Evolutionary conservation across 306 rosid genomes (phyloP).

Genomic region (Lotus japonicus): DNA sequence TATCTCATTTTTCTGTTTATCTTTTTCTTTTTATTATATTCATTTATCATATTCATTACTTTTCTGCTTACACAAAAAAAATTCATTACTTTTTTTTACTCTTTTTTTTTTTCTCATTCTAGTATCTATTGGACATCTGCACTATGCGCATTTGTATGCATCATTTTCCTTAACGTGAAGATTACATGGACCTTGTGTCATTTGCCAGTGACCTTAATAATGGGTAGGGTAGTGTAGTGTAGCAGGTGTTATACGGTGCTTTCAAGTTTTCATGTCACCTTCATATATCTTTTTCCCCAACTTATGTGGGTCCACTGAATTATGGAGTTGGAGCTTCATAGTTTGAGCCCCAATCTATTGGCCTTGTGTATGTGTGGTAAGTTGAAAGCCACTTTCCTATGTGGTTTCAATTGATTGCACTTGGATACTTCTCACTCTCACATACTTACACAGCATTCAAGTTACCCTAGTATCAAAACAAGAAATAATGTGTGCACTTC

Average conservation of each 20-base stretch:
- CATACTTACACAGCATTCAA: not conserved
- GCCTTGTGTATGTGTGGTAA: conserved; percentile 20
- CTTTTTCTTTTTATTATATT: too few relatives aligned
- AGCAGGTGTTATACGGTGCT: conserved; percentile 34
- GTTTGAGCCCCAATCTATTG: conserved; percentile 25
- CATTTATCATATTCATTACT: too few relatives aligned
- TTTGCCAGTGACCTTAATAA: conserved; percentile 23
- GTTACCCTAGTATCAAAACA: not conserved
- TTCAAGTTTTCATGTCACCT: conserved; percentile 38
- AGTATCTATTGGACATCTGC: too few relatives aligned
- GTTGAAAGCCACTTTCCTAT: conserved; percentile 24
- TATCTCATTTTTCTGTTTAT: too few relatives aligned
- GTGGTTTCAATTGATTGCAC: conserved; percentile 24
- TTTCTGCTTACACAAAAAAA: too few relatives aligned
- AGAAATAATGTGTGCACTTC: not conserved
- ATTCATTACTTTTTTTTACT: too few relatives aligned
- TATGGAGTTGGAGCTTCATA: conserved; percentile 25
- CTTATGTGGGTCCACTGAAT: conserved; percentile 31
- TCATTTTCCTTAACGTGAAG: too few relatives aligned
- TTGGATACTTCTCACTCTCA: conserved; percentile 16
- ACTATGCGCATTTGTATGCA: too few relatives aligned
- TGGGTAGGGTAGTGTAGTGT: conserved; percentile 31
- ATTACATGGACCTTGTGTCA: conserved; percentile 19
- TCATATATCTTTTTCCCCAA: conserved; percentile 17
- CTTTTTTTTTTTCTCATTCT: too few relatives aligned